Base-by-base conservation (phyloP, 257 asterid species). In the Capsicum pubescens region DNA sequence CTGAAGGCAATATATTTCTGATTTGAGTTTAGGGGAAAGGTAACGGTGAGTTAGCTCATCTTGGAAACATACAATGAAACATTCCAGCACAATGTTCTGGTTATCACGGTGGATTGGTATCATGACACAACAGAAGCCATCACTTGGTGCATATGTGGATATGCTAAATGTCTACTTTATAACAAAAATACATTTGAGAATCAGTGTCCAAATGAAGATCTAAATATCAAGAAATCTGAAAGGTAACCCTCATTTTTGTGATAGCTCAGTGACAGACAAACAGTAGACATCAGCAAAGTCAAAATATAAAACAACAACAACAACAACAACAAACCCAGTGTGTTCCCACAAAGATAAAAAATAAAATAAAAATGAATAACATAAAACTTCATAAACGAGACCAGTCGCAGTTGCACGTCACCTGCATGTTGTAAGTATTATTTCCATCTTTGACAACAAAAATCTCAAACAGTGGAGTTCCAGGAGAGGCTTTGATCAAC, bases 381-480 rank as follows among this genome's bases (percentile, higher is more conserved):
- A 42, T 26, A 57, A 78, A 11, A 58, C 57, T 39, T 67, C 13
- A 39, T 8, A 69, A 69, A 69, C 17, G 15, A 67, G 78, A 69
- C 42, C 26, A 16, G 54, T 77, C 14, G 9, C 66, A 64, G 67
- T 66, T 82, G 61, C 84, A 84, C 61, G 71, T 84, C 82, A 96
- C 99, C 99, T 96, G 98, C 94, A 94, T 86, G 86, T 87, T 89
- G 90, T 91, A 95, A 70, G 87, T 72, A 84, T 86, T 90, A 81
- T 92, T 87, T 78, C 85, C 94, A 85, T 94, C 97, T 90, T 93
- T 93, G 83, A 93, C 95, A 80, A 96, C 98, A 81, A 91, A 96
- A 54, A 96, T 91, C 89, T 96, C 99, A 81, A 94, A 96, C 9
- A 96, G 92, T 26, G 98, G 98, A 86, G 97, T 92, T 84, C 99